Evolutionary conservation across 2,329 filamentous ascomycete species (phyloP), one percentile per base, ranked within the genome.

Genomic region (Venturia pyrina): DNA sequence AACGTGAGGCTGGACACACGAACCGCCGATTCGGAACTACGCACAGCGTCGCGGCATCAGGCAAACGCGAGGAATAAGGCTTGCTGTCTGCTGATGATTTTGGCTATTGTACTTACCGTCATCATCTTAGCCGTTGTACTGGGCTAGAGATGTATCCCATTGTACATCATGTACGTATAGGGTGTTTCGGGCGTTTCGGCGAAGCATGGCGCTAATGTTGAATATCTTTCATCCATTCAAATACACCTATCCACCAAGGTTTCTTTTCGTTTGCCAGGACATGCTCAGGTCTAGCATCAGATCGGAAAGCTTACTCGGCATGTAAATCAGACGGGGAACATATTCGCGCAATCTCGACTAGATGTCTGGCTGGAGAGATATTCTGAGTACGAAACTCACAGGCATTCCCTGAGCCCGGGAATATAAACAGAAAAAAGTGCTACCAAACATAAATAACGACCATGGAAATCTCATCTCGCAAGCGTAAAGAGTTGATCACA

Each of bases 41-140:
- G 90, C 68, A 89, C 89, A 71, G 95, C 95, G 21, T 91, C 89
- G 69, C 83, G 91, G 72, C 96, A 98, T 77, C 96, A 99, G 81
- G 96, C 93, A 83, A 93, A 91, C 68, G 95, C 95, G 37, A 85
- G 96, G 69, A 95, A 91, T 78, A 97, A 96, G 82, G 90, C 91
- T 50, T 99, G 93, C 76, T 97, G 93, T 75, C 79, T 99, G 74
- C 78, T 99, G 72, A 78, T 99, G 63, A 93, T 99, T 67, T 76
- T 99, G 73, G 88, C 89, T 1, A 85, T 99, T 61, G 95, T 99
- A 67, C 77, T 98, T 72, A 89, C 91, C 3, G 91, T 99, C 70
- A 88, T 99, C 57, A 82, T 99, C 67, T 79, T 99, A 70, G 96
- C 95, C 17, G 89, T 93, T 64, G 87, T 92, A 63, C 75, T 96